Evolutionary conservation across 2,329 filamentous ascomycete genomes (phyloP).

Genomic region (Ustilaginoidea virens): DNA sequence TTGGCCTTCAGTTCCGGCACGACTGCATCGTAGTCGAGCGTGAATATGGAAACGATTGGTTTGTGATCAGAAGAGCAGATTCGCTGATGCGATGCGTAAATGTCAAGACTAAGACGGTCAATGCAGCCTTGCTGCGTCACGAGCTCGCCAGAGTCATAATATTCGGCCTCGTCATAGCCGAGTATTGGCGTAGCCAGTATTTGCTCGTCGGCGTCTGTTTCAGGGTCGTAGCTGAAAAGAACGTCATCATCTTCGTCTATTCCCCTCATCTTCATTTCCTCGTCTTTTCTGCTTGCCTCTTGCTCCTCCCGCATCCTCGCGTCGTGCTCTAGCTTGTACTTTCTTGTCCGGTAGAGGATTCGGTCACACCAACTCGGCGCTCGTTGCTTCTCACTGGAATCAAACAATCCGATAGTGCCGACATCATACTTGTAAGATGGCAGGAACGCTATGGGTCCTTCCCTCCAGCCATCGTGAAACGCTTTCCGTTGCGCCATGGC

Average conservation of each 20-base stretch:
- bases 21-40: slow-evolving; percentile 71
- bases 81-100: slow-evolving; percentile 79
- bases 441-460: slow-evolving; percentile 75
- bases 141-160: slow-evolving; percentile 25
- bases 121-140: slow-evolving; percentile 41
- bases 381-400: slow-evolving; percentile 86
- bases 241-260: slow-evolving; percentile 72
- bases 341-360: slow-evolving; percentile 69
- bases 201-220: slow-evolving; percentile 46
- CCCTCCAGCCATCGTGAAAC: slow-evolving; percentile 84
- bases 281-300: slow-evolving; percentile 55
- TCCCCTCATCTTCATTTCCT: slow-evolving; percentile 71
- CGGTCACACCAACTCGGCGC: slow-evolving; percentile 96
- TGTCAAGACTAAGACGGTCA: slow-evolving; percentile 39
- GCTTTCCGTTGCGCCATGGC: slow-evolving; percentile 62
- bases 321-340: slow-evolving; percentile 52
- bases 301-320: slow-evolving; percentile 46
- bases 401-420: slow-evolving; percentile 82
- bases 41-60: slow-evolving; percentile 71
- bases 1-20: slow-evolving; percentile 71
- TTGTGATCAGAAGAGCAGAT: slow-evolving; percentile 94
- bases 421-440: slow-evolving; percentile 98
- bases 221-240: slow-evolving; percentile 81
- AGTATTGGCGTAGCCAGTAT: slow-evolving; percentile 18
- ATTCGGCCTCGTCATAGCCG: slow-evolving; percentile 41